Percentiles rank a stretch among this genome's conserved stretches.
phyloP scores from a whole-genome alignment of 768 basidiomycete species.

The Pleurotus sapidus region DNA sequence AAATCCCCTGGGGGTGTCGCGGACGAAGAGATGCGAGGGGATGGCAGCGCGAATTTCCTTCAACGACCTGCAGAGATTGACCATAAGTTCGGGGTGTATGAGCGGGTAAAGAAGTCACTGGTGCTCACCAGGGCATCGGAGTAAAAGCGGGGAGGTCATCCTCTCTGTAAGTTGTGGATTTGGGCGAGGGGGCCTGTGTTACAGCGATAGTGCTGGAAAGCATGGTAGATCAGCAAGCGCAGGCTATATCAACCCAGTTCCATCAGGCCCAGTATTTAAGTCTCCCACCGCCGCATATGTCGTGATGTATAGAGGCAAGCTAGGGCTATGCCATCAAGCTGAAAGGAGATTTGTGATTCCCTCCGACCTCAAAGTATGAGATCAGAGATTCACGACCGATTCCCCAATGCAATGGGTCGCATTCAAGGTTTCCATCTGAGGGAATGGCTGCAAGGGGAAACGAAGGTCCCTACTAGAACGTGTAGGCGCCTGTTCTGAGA shows the following conservation, averaged over 20 bases:
- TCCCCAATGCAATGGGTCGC: neutral
- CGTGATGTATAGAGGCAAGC: neutral
- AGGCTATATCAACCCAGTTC: neutral
- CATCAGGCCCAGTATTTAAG: constrained; percentile 3
- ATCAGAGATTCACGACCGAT: neutral
- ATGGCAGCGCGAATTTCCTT: constrained; percentile 50
- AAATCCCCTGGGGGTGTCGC: constrained; percentile 38
- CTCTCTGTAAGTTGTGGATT: constrained; percentile 25
- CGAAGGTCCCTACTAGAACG: neutral
- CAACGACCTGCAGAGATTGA: constrained; percentile 32
- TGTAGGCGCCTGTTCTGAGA: neutral
- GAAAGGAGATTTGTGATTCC: neutral
- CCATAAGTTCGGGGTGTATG: no score
- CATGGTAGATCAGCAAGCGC: neutral
- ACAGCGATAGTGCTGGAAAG: neutral
- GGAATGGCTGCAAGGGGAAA: neutral
- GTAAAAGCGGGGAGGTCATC: constrained; percentile 38
- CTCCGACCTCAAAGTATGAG: neutral
- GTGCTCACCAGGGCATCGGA: constrained; percentile 44
- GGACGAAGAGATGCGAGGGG: constrained; percentile 40
- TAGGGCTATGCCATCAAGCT: constrained; percentile 1
- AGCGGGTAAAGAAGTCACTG: no score
- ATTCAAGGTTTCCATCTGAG: constrained; percentile 6
- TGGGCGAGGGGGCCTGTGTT: neutral
- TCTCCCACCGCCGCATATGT: constrained; percentile 3